These are phyloP conservation scores for Pistacia vera DNA, from an alignment of 345 rosid genomes.

Conservation along the genomic window DNA sequence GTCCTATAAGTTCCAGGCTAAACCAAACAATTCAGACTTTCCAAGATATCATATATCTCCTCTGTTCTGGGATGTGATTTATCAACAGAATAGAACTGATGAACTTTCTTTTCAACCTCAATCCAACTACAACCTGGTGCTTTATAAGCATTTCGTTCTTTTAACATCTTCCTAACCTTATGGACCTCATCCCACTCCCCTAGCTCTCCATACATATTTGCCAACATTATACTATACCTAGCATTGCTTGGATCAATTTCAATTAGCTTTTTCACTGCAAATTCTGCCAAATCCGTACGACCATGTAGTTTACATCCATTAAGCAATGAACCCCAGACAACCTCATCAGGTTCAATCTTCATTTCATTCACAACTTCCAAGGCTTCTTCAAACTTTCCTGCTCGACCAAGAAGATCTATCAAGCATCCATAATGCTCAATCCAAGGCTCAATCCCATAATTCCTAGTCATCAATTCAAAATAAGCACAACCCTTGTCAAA, in stretches of 20 bases:
- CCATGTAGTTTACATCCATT: constrained; percentile 73
- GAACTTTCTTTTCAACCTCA: constrained; percentile 60
- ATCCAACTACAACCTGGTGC: constrained; percentile 92
- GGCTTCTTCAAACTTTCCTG: constrained; percentile 72
- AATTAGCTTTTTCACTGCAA: constrained; percentile 60
- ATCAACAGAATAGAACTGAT: constrained; percentile 71
- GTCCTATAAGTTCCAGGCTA: neutral
- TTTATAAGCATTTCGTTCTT: constrained; percentile 61
- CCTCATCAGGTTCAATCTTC: constrained; percentile 78
- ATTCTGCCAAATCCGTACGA: constrained; percentile 41
- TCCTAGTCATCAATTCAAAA: constrained; percentile 57
- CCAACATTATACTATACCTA: constrained; percentile 72
- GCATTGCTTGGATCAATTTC: constrained; percentile 71
- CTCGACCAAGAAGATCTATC: constrained; percentile 74
- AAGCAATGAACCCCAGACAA: constrained; percentile 84
- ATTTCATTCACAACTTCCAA: constrained; percentile 50
- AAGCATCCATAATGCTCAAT: constrained; percentile 87
- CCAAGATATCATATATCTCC: constrained; percentile 52
- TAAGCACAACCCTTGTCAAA: constrained; percentile 17
- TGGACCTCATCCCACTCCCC: constrained; percentile 81
- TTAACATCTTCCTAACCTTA: constrained; percentile 60
- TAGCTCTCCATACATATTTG: constrained; percentile 67
- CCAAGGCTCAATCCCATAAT: constrained; percentile 57
- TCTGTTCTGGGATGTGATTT: constrained; percentile 56
- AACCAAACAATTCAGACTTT: constrained; percentile 32